phyloP scores from a whole-genome alignment of 2,329 filamentous ascomycete genomes.

The Fusarium sp. region DNA sequence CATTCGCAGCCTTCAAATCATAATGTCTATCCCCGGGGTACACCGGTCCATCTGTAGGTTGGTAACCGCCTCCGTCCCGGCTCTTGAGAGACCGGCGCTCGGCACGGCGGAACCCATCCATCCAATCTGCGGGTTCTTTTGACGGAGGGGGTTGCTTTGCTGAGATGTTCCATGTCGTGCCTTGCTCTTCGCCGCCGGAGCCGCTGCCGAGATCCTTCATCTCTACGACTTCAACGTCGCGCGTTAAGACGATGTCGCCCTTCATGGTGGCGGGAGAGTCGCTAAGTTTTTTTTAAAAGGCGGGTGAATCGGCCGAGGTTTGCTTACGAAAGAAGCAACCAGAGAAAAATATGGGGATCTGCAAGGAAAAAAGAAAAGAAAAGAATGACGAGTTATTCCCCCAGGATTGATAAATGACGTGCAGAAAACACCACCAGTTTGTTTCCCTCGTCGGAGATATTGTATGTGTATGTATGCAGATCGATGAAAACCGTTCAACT shows the following conservation, averaged over 20 bases:
- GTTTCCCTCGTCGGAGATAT: background rate
- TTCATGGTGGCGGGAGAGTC: slow-evolving; percentile 19
- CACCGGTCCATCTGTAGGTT: slow-evolving; percentile 22
- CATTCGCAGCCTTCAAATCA: slow-evolving; percentile 68
- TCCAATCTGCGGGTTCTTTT: slow-evolving; percentile 29
- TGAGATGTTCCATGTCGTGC: slow-evolving; percentile 20
- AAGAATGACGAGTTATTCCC: background rate
- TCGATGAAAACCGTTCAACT: slow-evolving; percentile 7
- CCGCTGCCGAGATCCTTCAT: slow-evolving; percentile 20
- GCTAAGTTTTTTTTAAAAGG: background rate
- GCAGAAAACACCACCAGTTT: slow-evolving; percentile 1
- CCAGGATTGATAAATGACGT: slow-evolving; percentile 4
- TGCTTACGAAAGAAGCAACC: background rate
- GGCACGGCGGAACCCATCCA: slow-evolving; percentile 39
- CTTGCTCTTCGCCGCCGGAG: slow-evolving; percentile 13
- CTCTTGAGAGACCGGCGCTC: slow-evolving; percentile 32
- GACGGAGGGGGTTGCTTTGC: background rate
- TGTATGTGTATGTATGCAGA: slow-evolving; percentile 4
- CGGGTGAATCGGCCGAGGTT: background rate
- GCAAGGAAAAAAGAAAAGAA: background rate
- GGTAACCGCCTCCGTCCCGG: slow-evolving; percentile 33
- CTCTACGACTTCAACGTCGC: slow-evolving; percentile 36
- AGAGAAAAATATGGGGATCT: background rate
- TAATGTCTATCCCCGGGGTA: slow-evolving; percentile 57
- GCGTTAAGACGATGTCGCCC: slow-evolving; percentile 30